Evolutionary conservation across 2,329 filamentous ascomycete genomes (phyloP).

Genomic region (Aspergillus bombycis): DNA sequence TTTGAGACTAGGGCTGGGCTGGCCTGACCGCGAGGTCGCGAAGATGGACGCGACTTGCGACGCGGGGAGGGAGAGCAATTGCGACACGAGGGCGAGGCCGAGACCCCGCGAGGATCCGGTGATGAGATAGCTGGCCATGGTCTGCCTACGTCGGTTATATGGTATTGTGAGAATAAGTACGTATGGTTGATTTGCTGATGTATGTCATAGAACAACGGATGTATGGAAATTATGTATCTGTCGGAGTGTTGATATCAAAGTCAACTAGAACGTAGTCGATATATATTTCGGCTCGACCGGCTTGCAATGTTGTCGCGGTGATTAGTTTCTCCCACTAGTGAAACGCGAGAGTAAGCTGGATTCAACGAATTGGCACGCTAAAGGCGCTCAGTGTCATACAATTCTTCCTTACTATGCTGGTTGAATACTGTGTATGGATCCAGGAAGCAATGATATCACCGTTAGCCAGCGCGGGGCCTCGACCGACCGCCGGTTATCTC

Average conservation of each 20-base stretch:
- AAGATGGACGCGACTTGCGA: constrained; percentile 45
- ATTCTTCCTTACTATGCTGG: too few relatives aligned
- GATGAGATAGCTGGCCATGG: constrained; percentile 42
- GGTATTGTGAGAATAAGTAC: too few relatives aligned
- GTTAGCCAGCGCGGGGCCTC: too few relatives aligned
- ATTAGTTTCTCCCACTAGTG: too few relatives aligned
- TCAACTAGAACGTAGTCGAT: not conserved
- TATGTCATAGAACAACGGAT: too few relatives aligned
- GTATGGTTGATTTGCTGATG: too few relatives aligned
- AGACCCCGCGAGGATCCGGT: constrained; percentile 43
- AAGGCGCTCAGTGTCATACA: too few relatives aligned
- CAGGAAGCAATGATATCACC: not conserved
- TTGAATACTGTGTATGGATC: not conserved
- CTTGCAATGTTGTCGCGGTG: too few relatives aligned
- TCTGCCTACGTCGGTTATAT: not conserved
- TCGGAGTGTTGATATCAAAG: too few relatives aligned
- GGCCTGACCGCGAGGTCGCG: constrained; percentile 43
- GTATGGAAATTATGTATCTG: too few relatives aligned
- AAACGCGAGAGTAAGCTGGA: rapidly evolving
- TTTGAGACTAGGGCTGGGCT: constrained; percentile 33
- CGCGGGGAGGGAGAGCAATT: constrained; percentile 34
- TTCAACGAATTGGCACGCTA: not conserved
- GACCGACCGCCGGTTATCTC: not conserved
- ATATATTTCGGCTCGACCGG: not conserved
- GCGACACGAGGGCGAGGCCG: constrained; percentile 37